A percentile compares a stretch with the other conserved stretches of the same genome.
Evolutionary conservation across 805 yeast species (phyloP).

Genomic region (Hagleromyces aurorensis): DNA sequence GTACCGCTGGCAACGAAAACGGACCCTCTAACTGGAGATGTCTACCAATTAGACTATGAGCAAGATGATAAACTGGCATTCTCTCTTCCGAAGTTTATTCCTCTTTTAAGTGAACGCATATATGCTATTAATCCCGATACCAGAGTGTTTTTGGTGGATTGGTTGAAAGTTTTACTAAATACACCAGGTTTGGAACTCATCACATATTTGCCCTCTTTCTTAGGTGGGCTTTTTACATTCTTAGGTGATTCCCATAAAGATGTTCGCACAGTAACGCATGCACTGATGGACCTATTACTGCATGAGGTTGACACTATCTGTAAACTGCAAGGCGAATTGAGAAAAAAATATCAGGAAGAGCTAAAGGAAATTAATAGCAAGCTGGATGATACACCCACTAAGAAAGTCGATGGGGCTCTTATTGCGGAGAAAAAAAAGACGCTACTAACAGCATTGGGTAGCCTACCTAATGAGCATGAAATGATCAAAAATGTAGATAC

Average conservation of each 20-base stretch:
- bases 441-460: constrained; percentile 21
- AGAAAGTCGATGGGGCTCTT: constrained; percentile 24
- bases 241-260: constrained; percentile 79
- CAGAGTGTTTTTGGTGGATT: constrained; percentile 81
- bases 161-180: constrained; percentile 88
- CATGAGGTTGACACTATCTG: constrained; percentile 76
- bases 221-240: constrained; percentile 71
- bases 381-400: constrained; percentile 21
- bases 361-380: constrained; percentile 13
- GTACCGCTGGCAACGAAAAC: constrained; percentile 38
- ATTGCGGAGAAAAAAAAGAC: constrained; percentile 31
- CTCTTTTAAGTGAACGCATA: constrained; percentile 83
- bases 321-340: constrained; percentile 51
- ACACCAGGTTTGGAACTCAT: constrained; percentile 87
- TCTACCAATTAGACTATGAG: constrained; percentile 49
- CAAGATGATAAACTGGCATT: constrained; percentile 54
- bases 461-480: constrained; percentile 9
- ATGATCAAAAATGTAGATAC: no score
- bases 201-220: constrained; percentile 79
- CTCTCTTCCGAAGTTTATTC: constrained; percentile 79
- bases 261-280: constrained; percentile 78
- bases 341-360: constrained; percentile 23
- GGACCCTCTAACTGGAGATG: constrained; percentile 46
- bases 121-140: constrained; percentile 91
- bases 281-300: constrained; percentile 62